Conservation (phyloP, 768 basidiomycete genomes). For the Pleurotus sapidus region DNA sequence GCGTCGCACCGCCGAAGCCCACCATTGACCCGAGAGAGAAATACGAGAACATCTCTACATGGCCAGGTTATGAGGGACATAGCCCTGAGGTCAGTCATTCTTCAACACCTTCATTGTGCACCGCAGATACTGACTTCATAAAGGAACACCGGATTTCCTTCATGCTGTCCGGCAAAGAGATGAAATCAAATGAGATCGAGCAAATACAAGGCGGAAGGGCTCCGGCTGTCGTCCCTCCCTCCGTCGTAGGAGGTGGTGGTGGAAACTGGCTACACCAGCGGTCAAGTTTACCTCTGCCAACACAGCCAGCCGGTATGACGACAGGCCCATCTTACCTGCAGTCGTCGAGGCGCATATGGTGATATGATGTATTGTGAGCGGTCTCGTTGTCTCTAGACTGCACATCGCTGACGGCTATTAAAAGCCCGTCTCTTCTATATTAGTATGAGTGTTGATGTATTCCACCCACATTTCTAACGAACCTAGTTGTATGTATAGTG, state of each 20-base stretch:
- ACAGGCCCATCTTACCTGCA: too few species aligned
- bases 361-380: too few species aligned
- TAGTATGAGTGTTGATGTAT: too few species aligned
- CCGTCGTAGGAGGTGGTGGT: neutral
- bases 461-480: too few species aligned
- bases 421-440: too few species aligned
- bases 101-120: neutral
- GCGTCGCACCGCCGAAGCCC: neutral
- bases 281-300: neutral
- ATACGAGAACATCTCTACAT: neutral
- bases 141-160: slow-evolving; percentile 3
- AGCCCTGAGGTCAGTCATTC: neutral
- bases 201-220: neutral
- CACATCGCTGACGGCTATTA: too few species aligned
- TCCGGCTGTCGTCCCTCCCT: neutral
- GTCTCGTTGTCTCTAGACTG: too few species aligned
- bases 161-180: neutral
- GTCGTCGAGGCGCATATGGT: too few species aligned
- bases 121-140: neutral
- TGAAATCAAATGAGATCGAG: slow-evolving; percentile 7
- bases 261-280: neutral
- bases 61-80: neutral
- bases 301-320: too few species aligned
- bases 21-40: neutral
- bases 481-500: too few species aligned